Evolutionary conservation across 2,329 filamentous ascomycete genomes (phyloP).

Genomic region (Domatiomyces catenatus): DNA sequence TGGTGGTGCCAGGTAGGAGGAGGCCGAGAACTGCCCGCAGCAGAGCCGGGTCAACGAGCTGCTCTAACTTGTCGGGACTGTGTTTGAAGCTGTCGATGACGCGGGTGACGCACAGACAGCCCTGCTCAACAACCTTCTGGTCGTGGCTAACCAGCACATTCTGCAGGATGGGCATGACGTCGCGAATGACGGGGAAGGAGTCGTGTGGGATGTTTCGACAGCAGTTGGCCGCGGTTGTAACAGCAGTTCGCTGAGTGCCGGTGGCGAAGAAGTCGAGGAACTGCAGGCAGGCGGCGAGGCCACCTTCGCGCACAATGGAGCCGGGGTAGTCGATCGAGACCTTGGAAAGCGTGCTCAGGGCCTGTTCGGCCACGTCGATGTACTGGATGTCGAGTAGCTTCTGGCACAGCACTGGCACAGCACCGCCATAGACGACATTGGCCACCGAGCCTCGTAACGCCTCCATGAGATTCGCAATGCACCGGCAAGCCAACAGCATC

Average conservation of each 20-base stretch:
- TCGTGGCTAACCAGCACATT: constrained; percentile 85
- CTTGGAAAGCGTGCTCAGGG: constrained; percentile 89
- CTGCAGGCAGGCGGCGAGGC: constrained; percentile 84
- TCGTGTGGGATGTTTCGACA: constrained; percentile 93
- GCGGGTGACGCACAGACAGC: constrained; percentile 82
- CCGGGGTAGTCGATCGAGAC: constrained; percentile 92
- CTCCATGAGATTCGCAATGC: constrained; percentile 94
- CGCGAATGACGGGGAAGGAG: constrained; percentile 75
- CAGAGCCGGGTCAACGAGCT: constrained; percentile 76
- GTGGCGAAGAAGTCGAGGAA: constrained; percentile 97
- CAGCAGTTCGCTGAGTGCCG: constrained; percentile 87
- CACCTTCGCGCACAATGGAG: constrained; percentile 89
- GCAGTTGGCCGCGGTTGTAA: constrained; percentile 94
- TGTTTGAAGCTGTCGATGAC: constrained; percentile 96
- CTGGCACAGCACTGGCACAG: constrained; percentile 83
- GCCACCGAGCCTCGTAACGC: constrained; percentile 81
- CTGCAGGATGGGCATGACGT: constrained; percentile 91
- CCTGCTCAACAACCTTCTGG: constrained; percentile 92
- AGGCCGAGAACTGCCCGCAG: constrained; percentile 73
- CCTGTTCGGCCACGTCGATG: constrained; percentile 94
- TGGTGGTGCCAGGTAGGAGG: constrained; percentile 83
- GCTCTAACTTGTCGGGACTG: constrained; percentile 72
- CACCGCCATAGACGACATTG: constrained; percentile 93
- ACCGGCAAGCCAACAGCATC: constrained; percentile 91
- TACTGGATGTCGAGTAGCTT: constrained; percentile 93